Evolutionary conservation across 768 basidiomycete species (phyloP).

Genomic region (Fomitopsis pulvina): DNA sequence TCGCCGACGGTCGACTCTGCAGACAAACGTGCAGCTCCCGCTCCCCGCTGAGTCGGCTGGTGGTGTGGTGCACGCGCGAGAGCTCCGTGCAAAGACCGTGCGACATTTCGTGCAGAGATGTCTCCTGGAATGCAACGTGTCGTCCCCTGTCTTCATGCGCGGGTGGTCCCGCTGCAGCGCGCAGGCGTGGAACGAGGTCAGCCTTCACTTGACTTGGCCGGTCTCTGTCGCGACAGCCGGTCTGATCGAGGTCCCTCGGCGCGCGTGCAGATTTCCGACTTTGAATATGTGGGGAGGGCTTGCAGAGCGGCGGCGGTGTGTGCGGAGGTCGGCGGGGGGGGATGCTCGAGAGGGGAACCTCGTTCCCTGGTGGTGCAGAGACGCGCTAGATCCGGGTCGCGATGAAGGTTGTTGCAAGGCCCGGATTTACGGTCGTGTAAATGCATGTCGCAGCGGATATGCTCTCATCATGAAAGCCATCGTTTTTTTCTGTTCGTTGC

Average conservation of each 20-base stretch:
- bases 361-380: not conserved
- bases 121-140: slow-evolving; percentile 24
- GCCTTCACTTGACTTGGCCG: not conserved
- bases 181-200: slow-evolving; percentile 32
- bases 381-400: too few species aligned
- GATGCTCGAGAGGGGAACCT: not conserved
- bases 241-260: not conserved
- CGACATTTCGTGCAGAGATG: slow-evolving; percentile 17
- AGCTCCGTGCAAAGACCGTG: slow-evolving; percentile 8
- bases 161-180: slow-evolving; percentile 29
- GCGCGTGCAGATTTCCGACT: slow-evolving; percentile 18
- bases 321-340: slow-evolving; percentile 18
- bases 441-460: too few species aligned
- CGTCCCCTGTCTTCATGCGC: slow-evolving; percentile 23
- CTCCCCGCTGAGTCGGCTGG: slow-evolving; percentile 20
- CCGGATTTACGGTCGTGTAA: too few species aligned
- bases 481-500: too few species aligned
- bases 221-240: too few species aligned
- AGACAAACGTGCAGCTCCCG: slow-evolving; percentile 39
- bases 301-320: slow-evolving; percentile 17
- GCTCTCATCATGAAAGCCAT: too few species aligned
- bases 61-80: slow-evolving; percentile 12
- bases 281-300: slow-evolving; percentile 22
- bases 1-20: not conserved
- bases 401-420: too few species aligned